These are phyloP conservation scores for Pontederia crassipes DNA, from an alignment of 176 grass and related monocot species.

Conservation along the genomic window DNA sequence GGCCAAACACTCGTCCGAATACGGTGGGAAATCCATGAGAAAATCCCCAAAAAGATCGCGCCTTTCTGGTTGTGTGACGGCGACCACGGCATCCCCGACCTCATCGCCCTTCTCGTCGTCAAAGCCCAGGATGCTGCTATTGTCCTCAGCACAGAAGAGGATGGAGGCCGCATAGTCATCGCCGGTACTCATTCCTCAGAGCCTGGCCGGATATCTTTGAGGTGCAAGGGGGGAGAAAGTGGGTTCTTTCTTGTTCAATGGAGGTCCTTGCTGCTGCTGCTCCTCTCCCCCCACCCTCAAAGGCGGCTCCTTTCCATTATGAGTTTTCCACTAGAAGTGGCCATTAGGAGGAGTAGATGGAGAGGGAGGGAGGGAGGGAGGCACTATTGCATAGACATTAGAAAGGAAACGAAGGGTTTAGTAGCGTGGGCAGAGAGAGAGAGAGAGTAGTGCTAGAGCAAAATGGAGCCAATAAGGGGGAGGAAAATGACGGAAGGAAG, in stretches of 20 bases:
- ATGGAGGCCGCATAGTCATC: conserved; percentile 51
- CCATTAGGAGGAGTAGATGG: conserved; percentile 1
- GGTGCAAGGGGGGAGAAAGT: neutral
- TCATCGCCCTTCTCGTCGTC: conserved; percentile 32
- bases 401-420: conserved; percentile 24
- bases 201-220: neutral
- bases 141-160: conserved; percentile 87
- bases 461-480: neutral
- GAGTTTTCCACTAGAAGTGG: conserved; percentile 1
- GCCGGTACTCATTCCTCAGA: conserved; percentile 45
- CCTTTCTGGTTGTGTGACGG: conserved; percentile 18
- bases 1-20: conserved; percentile 55
- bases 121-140: conserved; percentile 49
- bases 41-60: conserved; percentile 33
- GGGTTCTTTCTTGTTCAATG: conserved; percentile 1
- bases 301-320: conserved; percentile 14
- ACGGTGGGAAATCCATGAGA: conserved; percentile 39
- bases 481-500: conserved; percentile 24
- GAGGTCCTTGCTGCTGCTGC: neutral
- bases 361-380: neutral
- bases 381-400: conserved; percentile 11
- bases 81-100: neutral
- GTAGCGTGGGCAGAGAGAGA: conserved; percentile 13
- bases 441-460: neutral
- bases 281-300: conserved; percentile 8